These are phyloP conservation scores for Thielaviopsis cerberus DNA, from an alignment of 2,329 filamentous ascomycete genomes.

Conservation along the genomic window DNA sequence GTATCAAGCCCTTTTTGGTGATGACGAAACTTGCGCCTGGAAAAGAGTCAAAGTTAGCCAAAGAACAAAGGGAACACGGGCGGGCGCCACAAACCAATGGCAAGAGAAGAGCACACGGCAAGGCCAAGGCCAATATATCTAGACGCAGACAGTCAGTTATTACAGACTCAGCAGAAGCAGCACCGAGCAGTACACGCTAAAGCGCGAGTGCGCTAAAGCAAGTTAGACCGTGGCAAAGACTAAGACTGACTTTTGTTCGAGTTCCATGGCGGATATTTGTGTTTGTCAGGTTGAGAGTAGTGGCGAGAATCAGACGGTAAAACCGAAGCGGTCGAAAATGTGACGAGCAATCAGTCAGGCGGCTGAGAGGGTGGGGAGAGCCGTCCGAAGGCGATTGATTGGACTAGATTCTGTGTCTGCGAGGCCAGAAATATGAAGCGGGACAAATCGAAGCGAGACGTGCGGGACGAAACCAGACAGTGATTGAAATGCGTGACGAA, in stretches of 20 bases:
- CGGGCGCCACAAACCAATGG: conserved; percentile 42
- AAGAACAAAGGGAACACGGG: conserved; percentile 14
- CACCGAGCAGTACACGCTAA: not conserved
- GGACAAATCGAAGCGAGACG: not conserved
- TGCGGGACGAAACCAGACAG: not conserved
- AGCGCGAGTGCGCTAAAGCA: not conserved
- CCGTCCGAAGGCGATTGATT: not conserved
- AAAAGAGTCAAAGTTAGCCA: not conserved
- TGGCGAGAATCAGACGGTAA: not conserved
- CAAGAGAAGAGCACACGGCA: conserved; percentile 56
- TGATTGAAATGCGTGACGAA: not conserved
- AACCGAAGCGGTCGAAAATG: not conserved
- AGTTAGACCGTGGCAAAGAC: not conserved
- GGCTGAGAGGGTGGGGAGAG: not conserved
- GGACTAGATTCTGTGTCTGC: not conserved
- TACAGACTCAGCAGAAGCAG: not conserved
- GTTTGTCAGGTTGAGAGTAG: not conserved
- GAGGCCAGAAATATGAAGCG: not conserved
- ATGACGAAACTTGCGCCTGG: conserved; percentile 92
- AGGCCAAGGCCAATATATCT: conserved; percentile 62
- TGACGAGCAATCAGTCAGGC: not conserved
- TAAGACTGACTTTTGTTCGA: conserved; percentile 11
- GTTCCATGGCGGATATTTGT: conserved; percentile 6
- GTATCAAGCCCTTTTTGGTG: conserved; percentile 93
- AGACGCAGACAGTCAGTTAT: conserved; percentile 5